These are phyloP conservation scores for Sordariomycetes sp. DNA, from an alignment of 2,329 filamentous ascomycete species.

Conservation along the genomic window DNA sequence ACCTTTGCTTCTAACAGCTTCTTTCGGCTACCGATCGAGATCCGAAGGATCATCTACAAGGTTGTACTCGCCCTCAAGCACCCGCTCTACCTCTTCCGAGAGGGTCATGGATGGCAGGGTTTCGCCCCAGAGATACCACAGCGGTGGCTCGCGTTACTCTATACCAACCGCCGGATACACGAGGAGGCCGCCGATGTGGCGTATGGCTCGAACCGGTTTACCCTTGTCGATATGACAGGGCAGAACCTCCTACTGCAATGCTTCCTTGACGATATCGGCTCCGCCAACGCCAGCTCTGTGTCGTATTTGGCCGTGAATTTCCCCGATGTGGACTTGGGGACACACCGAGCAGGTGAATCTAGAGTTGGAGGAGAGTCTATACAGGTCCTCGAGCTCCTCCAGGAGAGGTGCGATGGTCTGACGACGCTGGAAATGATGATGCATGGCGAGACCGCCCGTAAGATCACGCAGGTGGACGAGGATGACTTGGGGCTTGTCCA, in stretches of 20 bases:
- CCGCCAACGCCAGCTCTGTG: conserved; percentile 4
- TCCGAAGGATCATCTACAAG: not conserved
- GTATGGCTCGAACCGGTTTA: not conserved
- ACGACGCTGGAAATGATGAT: conserved; percentile 7
- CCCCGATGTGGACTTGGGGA: not conserved
- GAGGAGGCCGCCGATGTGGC: conserved; percentile 7
- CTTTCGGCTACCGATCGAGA: not conserved
- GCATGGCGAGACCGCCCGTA: conserved; percentile 3
- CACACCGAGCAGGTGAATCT: not conserved
- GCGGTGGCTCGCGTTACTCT: conserved; percentile 7
- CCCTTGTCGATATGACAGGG: not conserved
- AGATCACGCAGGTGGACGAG: conserved; percentile 3
- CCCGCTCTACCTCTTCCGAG: not conserved
- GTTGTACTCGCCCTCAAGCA: not conserved
- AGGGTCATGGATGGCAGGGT: not conserved
- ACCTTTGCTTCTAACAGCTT: not conserved
- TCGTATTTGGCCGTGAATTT: conserved; percentile 8
- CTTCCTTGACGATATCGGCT: conserved; percentile 7
- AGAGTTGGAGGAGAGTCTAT: not conserved
- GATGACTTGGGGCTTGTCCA: conserved; percentile 4
- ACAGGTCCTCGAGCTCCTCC: conserved; percentile 3
- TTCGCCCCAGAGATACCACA: conserved; percentile 8
- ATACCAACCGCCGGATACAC: conserved; percentile 5
- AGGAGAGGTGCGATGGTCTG: conserved; percentile 5
- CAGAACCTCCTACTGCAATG: not conserved